These are phyloP conservation scores for Coemansia sp. DNA, from an alignment of 192 early-diverging fungal genomes.

Conservation along the genomic window DNA sequence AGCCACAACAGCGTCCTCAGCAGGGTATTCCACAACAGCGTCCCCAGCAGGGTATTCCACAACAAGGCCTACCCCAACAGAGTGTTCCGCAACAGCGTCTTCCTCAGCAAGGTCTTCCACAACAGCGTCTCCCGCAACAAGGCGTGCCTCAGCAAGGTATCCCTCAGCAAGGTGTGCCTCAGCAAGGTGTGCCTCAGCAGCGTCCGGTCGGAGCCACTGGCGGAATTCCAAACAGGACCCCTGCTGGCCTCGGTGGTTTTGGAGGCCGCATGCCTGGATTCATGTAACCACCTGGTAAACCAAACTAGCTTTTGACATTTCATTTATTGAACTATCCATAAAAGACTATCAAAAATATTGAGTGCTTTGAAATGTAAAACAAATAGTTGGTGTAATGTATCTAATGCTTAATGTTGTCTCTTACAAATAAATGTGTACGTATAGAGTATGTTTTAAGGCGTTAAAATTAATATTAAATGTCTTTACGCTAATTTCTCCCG, in stretches of 20 bases:
- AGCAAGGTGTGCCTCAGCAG: conserved; percentile 5
- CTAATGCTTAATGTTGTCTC: no score
- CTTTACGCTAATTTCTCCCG: no score
- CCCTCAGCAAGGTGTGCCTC: neutral
- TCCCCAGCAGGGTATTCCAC: conserved; percentile 1
- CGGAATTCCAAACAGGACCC: conserved; percentile 8
- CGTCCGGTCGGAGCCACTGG: conserved; percentile 6
- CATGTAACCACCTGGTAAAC: neutral
- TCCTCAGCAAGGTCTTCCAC: conserved; percentile 6
- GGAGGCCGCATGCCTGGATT: conserved; percentile 21
- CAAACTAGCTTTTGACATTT: neutral
- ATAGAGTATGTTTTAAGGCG: no score
- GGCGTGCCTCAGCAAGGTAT: neutral
- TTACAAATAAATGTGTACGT: no score
- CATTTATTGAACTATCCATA: neutral
- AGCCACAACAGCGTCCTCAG: neutral
- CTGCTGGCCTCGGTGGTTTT: conserved; percentile 14
- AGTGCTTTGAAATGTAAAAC: no score
- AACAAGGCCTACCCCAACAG: conserved; percentile 12
- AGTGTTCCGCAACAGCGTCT: neutral
- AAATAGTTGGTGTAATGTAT: no score
- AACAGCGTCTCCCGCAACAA: conserved; percentile 13
- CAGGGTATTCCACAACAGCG: neutral
- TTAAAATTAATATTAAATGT: no score
- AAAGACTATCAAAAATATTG: no score